Evolutionary conservation across 306 rosid genomes (phyloP).

Genomic region (Cicer arietinum): DNA sequence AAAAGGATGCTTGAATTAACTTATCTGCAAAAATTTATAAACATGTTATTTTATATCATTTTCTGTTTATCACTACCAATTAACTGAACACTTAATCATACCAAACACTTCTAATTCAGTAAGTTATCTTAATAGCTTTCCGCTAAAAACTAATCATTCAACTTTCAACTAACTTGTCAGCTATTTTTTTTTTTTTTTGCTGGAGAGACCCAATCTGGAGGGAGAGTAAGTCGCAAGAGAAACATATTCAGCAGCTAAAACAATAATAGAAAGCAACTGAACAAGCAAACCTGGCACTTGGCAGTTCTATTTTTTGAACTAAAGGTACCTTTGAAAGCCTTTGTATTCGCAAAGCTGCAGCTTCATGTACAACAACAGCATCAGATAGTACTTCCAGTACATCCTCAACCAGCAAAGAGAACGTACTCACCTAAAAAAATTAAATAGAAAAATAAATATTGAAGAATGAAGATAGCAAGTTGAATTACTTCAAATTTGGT

Average conservation of each 20-base stretch:
- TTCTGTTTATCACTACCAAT: not conserved
- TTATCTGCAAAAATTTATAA: not conserved
- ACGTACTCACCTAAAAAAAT: conserved; percentile 78
- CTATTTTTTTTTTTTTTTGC: not conserved
- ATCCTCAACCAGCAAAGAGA: conserved; percentile 87
- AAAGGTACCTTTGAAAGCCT: conserved; percentile 84
- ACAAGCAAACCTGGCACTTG: conserved; percentile 26
- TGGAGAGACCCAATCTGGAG: not conserved
- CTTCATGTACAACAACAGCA: conserved; percentile 83
- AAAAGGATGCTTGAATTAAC: not conserved
- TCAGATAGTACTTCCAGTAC: conserved; percentile 85
- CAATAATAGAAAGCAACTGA: not conserved
- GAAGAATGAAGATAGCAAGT: not conserved
- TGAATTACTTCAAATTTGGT: not conserved
- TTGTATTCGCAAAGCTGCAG: conserved; percentile 88
- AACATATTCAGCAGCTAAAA: conserved; percentile 21
- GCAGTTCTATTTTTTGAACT: conserved; percentile 3
- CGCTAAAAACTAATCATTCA: not conserved
- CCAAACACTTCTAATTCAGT: not conserved
- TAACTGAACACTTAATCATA: not conserved
- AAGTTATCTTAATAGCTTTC: not conserved
- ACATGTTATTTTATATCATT: not conserved
- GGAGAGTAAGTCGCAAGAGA: conserved; percentile 5
- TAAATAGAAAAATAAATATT: not conserved
- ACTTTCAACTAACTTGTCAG: not conserved